Evolutionary conservation across 2,329 filamentous ascomycete genomes (phyloP), one percentile per base, ranked within the genome.

Genomic region (Cladosporium sp.): DNA sequence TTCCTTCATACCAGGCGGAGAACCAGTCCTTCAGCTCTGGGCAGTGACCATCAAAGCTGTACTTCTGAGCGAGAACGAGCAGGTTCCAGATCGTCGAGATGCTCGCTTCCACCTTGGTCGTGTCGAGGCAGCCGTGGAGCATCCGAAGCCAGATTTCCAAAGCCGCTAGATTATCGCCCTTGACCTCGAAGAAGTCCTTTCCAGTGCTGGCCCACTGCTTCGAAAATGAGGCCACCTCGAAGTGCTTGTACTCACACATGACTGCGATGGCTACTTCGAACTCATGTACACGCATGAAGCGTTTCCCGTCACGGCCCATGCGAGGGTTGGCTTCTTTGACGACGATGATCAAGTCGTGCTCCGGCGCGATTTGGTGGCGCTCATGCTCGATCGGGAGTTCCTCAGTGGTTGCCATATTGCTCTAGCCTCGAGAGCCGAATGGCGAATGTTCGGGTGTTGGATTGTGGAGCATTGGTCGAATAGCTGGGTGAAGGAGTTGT

Each of bases 31-130:
- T 70, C 7, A 67, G 62, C 5, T 44, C 29, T 14, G 33, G 16
- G 18, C 26, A 23, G 1, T 23, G 10, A 1, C 67, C 62, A 21
- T 62, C 35, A 53, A 69, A 65, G 33, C 49, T 61, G 53, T 70
- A 70, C 56, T 67, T 69, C 16, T 67, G 26, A 14, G 70, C 68
- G 5, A 65, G 46, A 3, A 53, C 37, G 5, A 70, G 55, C 28
- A 69, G 44, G 26, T 62, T 26, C 69, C 69, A 72, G 14, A 72
- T 35, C 8, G 64, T 65, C 3, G 67, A 50, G 40, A 69, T 63
- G 53, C 23, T 62, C 5, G 52, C 46, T 2, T 14, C 18, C 44
- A 60, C 29, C 5, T 52, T 65, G 26, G 55, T 28, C 18, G 50
- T 18, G 3, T 52, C 44, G 14, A 53, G 46, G 31, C 46, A n/a